Conservation (phyloP, 2,329 filamentous ascomycete species). For the Stagonosporopsis rhizophila region DNA sequence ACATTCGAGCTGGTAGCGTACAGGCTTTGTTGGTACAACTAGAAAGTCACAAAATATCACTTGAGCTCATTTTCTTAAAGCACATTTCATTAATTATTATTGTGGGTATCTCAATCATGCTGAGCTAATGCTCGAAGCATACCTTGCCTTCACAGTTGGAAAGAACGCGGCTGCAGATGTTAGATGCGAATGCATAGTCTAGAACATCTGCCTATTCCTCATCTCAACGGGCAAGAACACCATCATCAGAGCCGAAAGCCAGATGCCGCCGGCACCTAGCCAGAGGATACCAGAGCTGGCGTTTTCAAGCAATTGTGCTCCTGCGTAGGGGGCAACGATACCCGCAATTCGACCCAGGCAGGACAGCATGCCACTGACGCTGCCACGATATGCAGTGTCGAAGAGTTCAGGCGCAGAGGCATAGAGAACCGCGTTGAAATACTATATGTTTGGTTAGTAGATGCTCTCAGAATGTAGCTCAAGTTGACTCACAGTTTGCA, state of each 20-base stretch:
- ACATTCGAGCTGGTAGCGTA: background rate
- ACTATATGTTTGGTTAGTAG: constrained; percentile 16
- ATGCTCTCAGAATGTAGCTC: too few species aligned
- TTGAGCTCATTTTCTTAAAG: background rate
- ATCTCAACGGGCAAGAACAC: constrained; percentile 42
- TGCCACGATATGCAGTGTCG: constrained; percentile 39
- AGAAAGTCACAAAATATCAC: background rate
- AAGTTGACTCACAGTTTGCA: constrained; percentile 34
- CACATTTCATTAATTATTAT: background rate
- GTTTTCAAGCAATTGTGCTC: constrained; percentile 29
- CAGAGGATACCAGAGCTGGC: constrained; percentile 39
- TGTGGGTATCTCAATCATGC: constrained; percentile 15
- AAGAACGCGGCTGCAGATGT: background rate
- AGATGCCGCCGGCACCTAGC: constrained; percentile 41
- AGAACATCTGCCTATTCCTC: constrained; percentile 43
- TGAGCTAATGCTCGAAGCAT: constrained; percentile 8
- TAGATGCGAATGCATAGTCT: background rate
- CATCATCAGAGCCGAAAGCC: constrained; percentile 38
- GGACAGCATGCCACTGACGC: constrained; percentile 40
- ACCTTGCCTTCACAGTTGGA: background rate
- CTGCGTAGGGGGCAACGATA: constrained; percentile 40
- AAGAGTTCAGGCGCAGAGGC: constrained; percentile 41
- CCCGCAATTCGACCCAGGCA: constrained; percentile 39
- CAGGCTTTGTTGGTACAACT: background rate
- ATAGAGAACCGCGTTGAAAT: constrained; percentile 41